Base-by-base conservation (phyloP, 2,329 filamentous ascomycete species). In the Nothophaeocryptopus gaeumannii region DNA sequence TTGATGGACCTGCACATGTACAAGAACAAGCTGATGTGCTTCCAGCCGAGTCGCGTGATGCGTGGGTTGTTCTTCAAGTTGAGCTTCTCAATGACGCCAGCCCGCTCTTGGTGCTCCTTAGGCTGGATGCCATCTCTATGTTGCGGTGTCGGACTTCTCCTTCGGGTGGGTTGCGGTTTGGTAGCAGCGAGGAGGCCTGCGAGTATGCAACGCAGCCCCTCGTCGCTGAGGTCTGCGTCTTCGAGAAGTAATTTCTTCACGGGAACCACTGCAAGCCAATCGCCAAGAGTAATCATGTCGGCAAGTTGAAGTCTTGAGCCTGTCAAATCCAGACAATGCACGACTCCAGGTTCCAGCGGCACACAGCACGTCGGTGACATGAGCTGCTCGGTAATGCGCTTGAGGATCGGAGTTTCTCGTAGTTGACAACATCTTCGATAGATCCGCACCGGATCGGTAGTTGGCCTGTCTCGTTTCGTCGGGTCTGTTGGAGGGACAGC, bases 391-490 rank as follows among this genome's bases (percentile, higher is more conserved):
- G 89, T 92, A 39, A 99, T 86, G 63, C 88, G 89, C 69, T 95
- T 95, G 14, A 97, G 74, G 45, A 96, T 91, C 0, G 90, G 89
- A 0, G 90, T 95, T 71, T 97, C 93, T 50, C 93, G 82, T 29
- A 99, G 74, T 66, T 97, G 92, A 66, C 93, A 97, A 67, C 93
- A 97, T 64, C 93, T 80, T 58, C 92, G 82, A 69, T 99, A 99
- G 63, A 99, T 95, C 50, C 92, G 81, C 11, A 91, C 82, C 2
- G 93, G 92, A 64, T 96, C 93, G 1, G 87, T 95, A 0, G 92
- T 96, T 0, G 92, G 91, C 43, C 81, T 76, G 53, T 80, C 78
- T 63, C 88, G 84, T 12, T 78, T 74, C 54, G 73, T 79, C 1
- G 79, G 71, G 1, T 72, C 64, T 15, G 60, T 55, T 2, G 61